These are phyloP conservation scores for Novymonas esmeraldas DNA, from an alignment of 208 protist species.

Conservation along the genomic window DNA sequence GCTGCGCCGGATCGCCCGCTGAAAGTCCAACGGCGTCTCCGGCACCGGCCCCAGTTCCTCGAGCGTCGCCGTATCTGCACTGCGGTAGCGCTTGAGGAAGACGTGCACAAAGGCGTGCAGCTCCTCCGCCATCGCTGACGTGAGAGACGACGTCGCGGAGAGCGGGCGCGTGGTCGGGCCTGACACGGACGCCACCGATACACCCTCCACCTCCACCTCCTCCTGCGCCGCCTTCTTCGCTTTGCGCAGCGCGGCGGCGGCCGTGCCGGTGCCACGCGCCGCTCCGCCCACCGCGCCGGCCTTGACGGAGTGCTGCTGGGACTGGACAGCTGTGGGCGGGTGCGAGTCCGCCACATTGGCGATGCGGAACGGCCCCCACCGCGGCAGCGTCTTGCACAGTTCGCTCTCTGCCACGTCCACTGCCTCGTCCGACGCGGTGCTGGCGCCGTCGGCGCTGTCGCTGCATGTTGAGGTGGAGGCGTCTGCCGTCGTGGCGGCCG, in stretches of 20 bases:
- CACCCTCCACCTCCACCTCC: neutral
- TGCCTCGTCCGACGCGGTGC: constrained; percentile 31
- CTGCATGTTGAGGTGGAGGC: constrained; percentile 21
- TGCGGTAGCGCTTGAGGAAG: constrained; percentile 32
- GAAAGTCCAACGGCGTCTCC: constrained; percentile 29
- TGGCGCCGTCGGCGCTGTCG: constrained; percentile 29
- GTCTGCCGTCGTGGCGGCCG: neutral
- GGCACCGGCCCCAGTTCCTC: constrained; percentile 21
- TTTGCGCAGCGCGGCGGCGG: neutral
- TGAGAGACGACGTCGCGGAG: neutral
- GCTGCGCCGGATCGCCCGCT: constrained; percentile 24
- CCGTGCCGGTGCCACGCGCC: neutral
- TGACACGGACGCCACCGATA: neutral
- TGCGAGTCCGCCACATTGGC: neutral
- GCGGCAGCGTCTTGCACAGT: constrained; percentile 17
- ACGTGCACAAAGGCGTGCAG: constrained; percentile 32
- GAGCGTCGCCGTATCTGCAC: constrained; percentile 11
- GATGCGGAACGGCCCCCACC: constrained; percentile 31
- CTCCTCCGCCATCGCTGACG: constrained; percentile 24
- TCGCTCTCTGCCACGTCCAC: constrained; percentile 24
- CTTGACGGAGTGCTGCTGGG: constrained; percentile 1
- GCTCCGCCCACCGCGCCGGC: neutral
- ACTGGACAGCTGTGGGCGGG: neutral
- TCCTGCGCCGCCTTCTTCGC: constrained; percentile 10
- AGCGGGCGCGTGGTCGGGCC: neutral